phyloP scores from a whole-genome alignment of 345 rosid species.

The Rhizophora mangle region DNA sequence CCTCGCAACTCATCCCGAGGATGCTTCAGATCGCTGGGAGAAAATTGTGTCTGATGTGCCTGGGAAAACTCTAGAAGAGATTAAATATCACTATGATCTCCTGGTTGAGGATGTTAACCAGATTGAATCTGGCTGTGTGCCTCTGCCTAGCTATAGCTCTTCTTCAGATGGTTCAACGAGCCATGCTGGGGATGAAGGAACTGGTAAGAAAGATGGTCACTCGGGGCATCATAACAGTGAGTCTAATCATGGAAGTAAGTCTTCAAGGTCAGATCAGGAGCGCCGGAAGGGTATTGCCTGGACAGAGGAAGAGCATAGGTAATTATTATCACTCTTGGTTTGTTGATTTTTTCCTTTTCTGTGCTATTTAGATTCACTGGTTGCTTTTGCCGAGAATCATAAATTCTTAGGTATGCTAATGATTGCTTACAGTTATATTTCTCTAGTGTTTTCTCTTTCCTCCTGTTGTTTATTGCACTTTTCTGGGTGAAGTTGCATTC shows the following conservation, averaged over 20 bases:
- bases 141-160: conserved; percentile 64
- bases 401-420: background rate
- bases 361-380: conserved; percentile 1
- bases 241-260: conserved; percentile 69
- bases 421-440: background rate
- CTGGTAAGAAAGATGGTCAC: conserved; percentile 62
- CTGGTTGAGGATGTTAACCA: conserved; percentile 68
- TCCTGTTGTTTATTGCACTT: background rate
- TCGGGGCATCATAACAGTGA: conserved; percentile 49
- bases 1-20: conserved; percentile 61
- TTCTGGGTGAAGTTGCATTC: background rate
- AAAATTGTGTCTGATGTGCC: conserved; percentile 78
- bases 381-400: background rate
- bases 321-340: background rate
- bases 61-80: conserved; percentile 75
- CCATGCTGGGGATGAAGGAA: conserved; percentile 68
- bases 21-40: conserved; percentile 60
- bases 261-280: conserved; percentile 88
- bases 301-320: conserved; percentile 87
- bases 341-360: background rate
- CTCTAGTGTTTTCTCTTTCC: background rate
- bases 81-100: conserved; percentile 73
- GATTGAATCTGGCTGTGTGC: conserved; percentile 89
- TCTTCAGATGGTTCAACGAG: conserved; percentile 58
- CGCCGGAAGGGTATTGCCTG: conserved; percentile 98